Evolutionary conservation across 2,329 filamentous ascomycete genomes (phyloP), one percentile per base, ranked within the genome.

Genomic region (Pseudocercospora pini-densiflorae): DNA sequence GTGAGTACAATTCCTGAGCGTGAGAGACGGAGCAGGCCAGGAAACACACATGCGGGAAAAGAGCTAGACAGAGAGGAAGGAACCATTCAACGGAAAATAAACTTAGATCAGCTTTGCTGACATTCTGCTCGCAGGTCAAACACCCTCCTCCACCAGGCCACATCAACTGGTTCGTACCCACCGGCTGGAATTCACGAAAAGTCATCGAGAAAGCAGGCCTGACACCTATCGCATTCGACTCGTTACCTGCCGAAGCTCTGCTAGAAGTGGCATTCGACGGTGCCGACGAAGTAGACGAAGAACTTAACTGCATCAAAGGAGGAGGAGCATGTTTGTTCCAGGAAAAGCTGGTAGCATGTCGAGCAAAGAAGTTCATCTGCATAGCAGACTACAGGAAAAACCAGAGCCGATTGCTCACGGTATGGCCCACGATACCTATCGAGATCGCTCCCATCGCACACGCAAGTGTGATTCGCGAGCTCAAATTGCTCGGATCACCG

Each of bases 271-370:
- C 92, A 59, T 99, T 99, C 77, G 95, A 99, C 77, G 95, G 95
- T 62, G 95, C 95, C 3, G 95, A 99, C 78, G 95, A 99, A 83
- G 93, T 99, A 33, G 95, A 99, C 77, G 89, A 92, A 55, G 92
- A 96, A 61, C 82, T 99, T 67, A 99, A 98, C 81, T 93, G 94
- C 77, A 98, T 99, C 83, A 98, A 98, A 83, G 95, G 95, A 62
- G 95, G 95, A 59, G 95, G 95, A 65, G 95, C 93, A n/a, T 99
- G 95, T 80, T 82, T 98, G 64, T 97, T 97, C 83, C 95, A 98
- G 80, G 95, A 99, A 82, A 99, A 99, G 84, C 85, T 99, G 71
- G 65, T 67, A 3, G 65, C 65, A 8, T 54, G 53, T 31, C 70
- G 72, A 29, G 70, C 65, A 47, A 69, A 71, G 71, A 74, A 75